Percentiles rank a stretch among this genome's conserved stretches.
These are phyloP conservation scores for Halophytophthora batemanensis DNA, from an alignment of 352 stramenopile species.

Conservation along the genomic window DNA sequence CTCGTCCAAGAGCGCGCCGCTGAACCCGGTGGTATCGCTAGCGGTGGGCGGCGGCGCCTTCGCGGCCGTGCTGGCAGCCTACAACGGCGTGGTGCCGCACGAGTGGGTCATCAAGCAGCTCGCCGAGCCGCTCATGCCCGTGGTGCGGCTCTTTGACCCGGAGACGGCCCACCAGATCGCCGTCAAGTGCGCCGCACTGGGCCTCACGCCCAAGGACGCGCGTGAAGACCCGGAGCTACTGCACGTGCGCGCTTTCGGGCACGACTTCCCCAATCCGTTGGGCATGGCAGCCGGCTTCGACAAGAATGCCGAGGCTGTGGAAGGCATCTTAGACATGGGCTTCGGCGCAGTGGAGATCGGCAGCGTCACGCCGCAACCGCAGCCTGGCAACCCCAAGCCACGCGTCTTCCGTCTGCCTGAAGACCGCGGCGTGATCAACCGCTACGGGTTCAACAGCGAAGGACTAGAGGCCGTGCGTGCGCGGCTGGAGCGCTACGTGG, in stretches of 20 bases:
- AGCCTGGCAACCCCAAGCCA: constrained; percentile 93
- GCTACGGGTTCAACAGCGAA: constrained; percentile 98
- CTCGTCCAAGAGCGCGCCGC: constrained; percentile 4
- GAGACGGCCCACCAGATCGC: constrained; percentile 86
- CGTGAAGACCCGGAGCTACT: constrained; percentile 52
- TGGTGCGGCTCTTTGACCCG: constrained; percentile 74
- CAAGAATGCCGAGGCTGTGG: constrained; percentile 94
- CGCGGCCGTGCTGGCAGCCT: constrained; percentile 51
- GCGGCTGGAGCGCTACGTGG: constrained; percentile 61
- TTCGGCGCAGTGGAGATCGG: constrained; percentile 96
- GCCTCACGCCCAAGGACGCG: constrained; percentile 66
- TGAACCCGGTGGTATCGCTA: constrained; percentile 29
- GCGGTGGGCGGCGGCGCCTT: constrained; percentile 47
- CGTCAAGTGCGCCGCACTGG: constrained; percentile 74
- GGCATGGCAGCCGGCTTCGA: constrained; percentile 98
- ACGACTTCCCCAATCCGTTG: constrained; percentile 90
- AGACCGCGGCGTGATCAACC: constrained; percentile 96
- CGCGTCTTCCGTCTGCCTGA: constrained; percentile 95
- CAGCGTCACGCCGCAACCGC: constrained; percentile 92
- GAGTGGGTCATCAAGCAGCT: constrained; percentile 74
- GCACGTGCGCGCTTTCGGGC: constrained; percentile 48
- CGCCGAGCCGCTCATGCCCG: constrained; percentile 76
- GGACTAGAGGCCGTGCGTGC: constrained; percentile 82
- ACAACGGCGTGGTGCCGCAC: constrained; percentile 68
- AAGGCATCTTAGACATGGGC: constrained; percentile 91